These are phyloP conservation scores for Nemania serpens DNA, from an alignment of 2,329 filamentous ascomycete species.

Conservation along the genomic window DNA sequence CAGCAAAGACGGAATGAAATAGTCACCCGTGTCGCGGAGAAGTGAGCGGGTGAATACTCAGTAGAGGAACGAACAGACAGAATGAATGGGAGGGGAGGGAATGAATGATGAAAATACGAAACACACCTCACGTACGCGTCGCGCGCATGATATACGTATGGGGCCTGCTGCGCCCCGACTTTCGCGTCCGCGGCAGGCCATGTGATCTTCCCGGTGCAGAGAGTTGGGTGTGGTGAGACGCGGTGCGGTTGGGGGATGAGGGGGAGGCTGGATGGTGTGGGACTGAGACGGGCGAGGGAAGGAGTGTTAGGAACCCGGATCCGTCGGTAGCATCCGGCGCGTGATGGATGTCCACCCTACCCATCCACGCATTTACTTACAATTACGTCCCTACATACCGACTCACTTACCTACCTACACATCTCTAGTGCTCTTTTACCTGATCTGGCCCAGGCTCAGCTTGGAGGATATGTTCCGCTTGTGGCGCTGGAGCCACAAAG, in stretches of 20 bases:
- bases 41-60: no score
- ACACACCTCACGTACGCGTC: slow-evolving; percentile 16
- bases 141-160: slow-evolving; percentile 16
- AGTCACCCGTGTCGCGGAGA: no score
- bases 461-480: slow-evolving; percentile 3
- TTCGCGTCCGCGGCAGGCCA: slow-evolving; percentile 23
- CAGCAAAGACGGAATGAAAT: no score
- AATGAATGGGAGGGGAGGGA: background rate
- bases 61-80: background rate
- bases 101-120: background rate
- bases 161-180: slow-evolving; percentile 20
- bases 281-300: background rate
- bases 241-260: slow-evolving; percentile 14
- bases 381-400: background rate
- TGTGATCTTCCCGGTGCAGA: slow-evolving; percentile 25
- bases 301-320: slow-evolving; percentile 17
- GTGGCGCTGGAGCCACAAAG: background rate
- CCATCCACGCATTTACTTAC: background rate
- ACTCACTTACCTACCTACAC: background rate
- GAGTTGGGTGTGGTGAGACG: slow-evolving; percentile 19
- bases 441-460: background rate
- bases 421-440: background rate
- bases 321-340: slow-evolving; percentile 29
- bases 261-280: background rate
- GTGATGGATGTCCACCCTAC: slow-evolving; percentile 19